Evolutionary conservation across 2,329 filamentous ascomycete genomes (phyloP).

Genomic region (Xylaria sp.): DNA sequence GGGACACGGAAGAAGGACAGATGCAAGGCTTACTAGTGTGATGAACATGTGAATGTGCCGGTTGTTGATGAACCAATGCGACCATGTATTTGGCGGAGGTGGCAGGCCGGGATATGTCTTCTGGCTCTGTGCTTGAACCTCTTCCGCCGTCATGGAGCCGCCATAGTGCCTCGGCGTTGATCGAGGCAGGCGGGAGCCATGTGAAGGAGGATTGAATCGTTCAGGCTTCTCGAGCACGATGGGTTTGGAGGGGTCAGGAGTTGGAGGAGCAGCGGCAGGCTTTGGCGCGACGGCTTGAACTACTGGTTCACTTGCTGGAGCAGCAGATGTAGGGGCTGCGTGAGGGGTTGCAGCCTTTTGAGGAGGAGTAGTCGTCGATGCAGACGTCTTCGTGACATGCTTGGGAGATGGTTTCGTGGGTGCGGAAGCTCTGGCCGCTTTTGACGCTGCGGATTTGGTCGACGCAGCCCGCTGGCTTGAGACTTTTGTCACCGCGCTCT

Average conservation of each 20-base stretch:
- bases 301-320: conserved; percentile 22
- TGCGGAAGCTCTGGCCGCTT: conserved; percentile 42
- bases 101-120: conserved; percentile 90
- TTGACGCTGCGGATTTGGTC: conserved; percentile 38
- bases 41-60: conserved; percentile 82
- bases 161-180: conserved; percentile 76
- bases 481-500: conserved; percentile 20
- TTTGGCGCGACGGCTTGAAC: conserved; percentile 30
- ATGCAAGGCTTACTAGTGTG: conserved; percentile 72
- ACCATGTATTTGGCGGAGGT: conserved; percentile 82
- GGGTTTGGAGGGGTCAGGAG: conserved; percentile 60
- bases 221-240: conserved; percentile 85
- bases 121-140: conserved; percentile 72
- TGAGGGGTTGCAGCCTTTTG: conserved; percentile 1
- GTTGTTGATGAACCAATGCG: conserved; percentile 86
- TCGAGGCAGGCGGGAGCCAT: conserved; percentile 74
- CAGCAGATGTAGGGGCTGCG: neutral
- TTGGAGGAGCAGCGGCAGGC: conserved; percentile 29
- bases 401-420: conserved; percentile 42
- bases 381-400: conserved; percentile 25
- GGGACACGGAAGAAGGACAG: neutral
- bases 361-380: conserved; percentile 13
- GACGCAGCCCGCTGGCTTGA: conserved; percentile 33
- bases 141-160: conserved; percentile 72
- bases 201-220: conserved; percentile 92